Conservation (phyloP, 805 yeast genomes). For the Spencermartinsiella europaea region DNA sequence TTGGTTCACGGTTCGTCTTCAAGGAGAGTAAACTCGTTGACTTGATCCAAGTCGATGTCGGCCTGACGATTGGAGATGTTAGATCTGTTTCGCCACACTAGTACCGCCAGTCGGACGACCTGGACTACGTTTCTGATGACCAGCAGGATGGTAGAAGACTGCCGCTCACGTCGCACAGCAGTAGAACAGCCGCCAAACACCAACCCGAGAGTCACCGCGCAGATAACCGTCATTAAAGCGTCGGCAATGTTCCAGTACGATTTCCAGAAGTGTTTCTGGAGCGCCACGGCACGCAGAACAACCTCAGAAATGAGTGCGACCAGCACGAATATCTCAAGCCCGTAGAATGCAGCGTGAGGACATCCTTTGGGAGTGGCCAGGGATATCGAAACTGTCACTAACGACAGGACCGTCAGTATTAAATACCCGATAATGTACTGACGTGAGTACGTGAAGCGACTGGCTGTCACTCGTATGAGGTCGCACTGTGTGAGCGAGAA, state of each 20-base stretch:
- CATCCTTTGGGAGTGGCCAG: conserved; percentile 13
- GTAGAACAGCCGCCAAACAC: conserved; percentile 16
- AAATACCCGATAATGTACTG: conserved; percentile 14
- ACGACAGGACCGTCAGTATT: conserved; percentile 9
- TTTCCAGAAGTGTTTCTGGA: conserved; percentile 12
- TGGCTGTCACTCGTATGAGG: conserved; percentile 13
- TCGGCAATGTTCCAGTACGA: conserved; percentile 16
- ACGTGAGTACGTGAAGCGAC: conserved; percentile 15
- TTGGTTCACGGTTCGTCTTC: no score
- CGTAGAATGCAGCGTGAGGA: conserved; percentile 12
- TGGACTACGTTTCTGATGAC: conserved; percentile 14
- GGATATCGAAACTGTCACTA: conserved; percentile 10
- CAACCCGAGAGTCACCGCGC: conserved; percentile 11
- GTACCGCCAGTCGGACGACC: conserved; percentile 8
- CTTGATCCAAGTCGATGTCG: conserved; percentile 14
- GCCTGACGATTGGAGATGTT: conserved; percentile 9
- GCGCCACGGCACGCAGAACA: conserved; percentile 9
- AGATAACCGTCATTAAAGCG: conserved; percentile 10
- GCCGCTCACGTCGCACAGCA: conserved; percentile 13
- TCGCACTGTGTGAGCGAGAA: conserved; percentile 11
- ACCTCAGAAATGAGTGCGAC: conserved; percentile 14
- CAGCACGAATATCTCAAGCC: conserved; percentile 10
- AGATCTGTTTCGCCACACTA: conserved; percentile 13
- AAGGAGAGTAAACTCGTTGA: conserved; percentile 11
- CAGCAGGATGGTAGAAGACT: conserved; percentile 10